phyloP scores from a whole-genome alignment of 495 filamentous ascomycete species.

The Penicillium daleae region DNA sequence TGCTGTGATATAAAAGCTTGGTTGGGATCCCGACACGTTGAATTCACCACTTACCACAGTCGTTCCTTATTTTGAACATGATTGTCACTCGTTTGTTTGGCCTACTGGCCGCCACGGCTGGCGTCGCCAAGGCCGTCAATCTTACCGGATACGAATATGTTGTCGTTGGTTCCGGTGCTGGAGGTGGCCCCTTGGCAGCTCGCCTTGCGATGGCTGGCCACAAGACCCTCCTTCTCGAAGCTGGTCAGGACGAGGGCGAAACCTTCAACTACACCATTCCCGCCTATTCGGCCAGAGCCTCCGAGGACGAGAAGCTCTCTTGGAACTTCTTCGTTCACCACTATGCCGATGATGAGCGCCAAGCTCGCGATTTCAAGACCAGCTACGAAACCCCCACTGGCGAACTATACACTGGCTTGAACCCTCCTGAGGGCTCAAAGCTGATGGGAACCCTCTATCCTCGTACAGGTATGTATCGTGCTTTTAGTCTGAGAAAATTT shows the following conservation, averaged over 20 bases:
- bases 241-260: slow-evolving; percentile 62
- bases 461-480: slow-evolving; percentile 27
- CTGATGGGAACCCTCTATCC: slow-evolving; percentile 50
- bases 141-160: slow-evolving; percentile 63
- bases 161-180: slow-evolving; percentile 66
- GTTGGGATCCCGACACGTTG: neutral
- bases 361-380: slow-evolving; percentile 48
- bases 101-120: slow-evolving; percentile 22
- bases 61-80: slow-evolving; percentile 10
- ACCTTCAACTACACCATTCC: slow-evolving; percentile 42
- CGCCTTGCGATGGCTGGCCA: slow-evolving; percentile 64
- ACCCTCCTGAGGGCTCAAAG: slow-evolving; percentile 43
- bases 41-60: neutral
- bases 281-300: slow-evolving; percentile 37
- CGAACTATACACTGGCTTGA: slow-evolving; percentile 39
- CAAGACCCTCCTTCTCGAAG: slow-evolving; percentile 64
- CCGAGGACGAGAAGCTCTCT: slow-evolving; percentile 38
- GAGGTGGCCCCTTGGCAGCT: slow-evolving; percentile 64
- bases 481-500: neutral
- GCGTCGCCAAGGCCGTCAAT: slow-evolving; percentile 24
- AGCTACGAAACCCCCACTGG: slow-evolving; percentile 44
- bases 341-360: slow-evolving; percentile 43
- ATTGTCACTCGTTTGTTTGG: slow-evolving; percentile 7
- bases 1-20: neutral
- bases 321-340: slow-evolving; percentile 57